Evolutionary conservation across 2,329 filamentous ascomycete genomes (phyloP).

Genomic region (Sarocladiaceae sp.): DNA sequence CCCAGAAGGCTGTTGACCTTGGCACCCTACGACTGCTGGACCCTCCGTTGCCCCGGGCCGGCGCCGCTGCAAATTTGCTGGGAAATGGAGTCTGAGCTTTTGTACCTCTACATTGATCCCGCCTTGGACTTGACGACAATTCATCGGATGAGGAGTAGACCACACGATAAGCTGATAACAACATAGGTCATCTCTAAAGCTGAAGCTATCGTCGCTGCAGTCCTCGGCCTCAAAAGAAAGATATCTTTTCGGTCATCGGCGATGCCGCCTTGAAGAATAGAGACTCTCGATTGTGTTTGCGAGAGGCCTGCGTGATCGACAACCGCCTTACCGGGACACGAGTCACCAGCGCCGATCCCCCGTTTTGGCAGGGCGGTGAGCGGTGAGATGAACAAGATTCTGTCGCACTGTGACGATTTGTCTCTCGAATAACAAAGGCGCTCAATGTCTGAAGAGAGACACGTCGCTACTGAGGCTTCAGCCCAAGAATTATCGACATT

Average conservation of each 20-base stretch:
- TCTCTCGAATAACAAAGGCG: neutral
- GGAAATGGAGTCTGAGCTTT: neutral
- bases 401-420: neutral
- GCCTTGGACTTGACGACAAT: neutral
- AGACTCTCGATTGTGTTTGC: too few relatives aligned
- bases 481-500: neutral
- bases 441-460: too few relatives aligned
- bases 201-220: too few relatives aligned
- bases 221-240: too few relatives aligned
- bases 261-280: too few relatives aligned
- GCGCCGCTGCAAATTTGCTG: conserved; percentile 6
- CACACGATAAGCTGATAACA: too few relatives aligned
- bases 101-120: neutral
- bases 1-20: neutral
- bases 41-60: conserved; percentile 1
- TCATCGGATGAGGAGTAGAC: neutral
- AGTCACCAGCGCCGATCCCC: neutral
- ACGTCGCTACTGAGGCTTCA: too few relatives aligned
- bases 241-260: too few relatives aligned
- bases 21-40: neutral
- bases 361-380: conserved; percentile 1
- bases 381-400: neutral
- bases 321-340: neutral
- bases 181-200: too few relatives aligned
- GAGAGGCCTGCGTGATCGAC: neutral